Evolutionary conservation across 129 eudicot genomes (phyloP), one percentile per base, ranked within the genome.

Genomic region (Kitagawia praeruptora): DNA sequence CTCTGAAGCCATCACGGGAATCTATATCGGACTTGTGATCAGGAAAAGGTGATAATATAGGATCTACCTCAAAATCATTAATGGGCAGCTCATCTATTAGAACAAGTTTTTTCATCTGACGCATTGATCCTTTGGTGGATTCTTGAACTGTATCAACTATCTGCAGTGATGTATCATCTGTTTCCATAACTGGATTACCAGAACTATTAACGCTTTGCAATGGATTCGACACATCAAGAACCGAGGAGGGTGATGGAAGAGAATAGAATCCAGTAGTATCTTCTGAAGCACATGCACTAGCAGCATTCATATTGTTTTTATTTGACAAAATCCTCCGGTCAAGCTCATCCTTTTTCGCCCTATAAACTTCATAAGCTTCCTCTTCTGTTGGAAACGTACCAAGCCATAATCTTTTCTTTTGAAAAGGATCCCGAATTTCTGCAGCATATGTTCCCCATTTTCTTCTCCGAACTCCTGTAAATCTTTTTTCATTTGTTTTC

Each of bases 171-270:
- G 77, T 23, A 73, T 10, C 37, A n/a, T 5, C 77, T 42, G 77
- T 41, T n/a, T 48, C 74, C 75, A 6, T n/a, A 8, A 31, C 25
- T 5, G 14, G 12, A 46, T 48, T 1, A 5, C 21, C 19, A 31
- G 45, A 34, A 23, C 40, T 51, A 34, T 19, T 64, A 51, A 0
- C 34, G 1, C 3, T 38, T 13, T 80, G 58, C 46, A 25, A 40
- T 31, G 79, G 74, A 21, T 23, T 58, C 12, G 81, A 27, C 7
- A 70, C 77, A 21, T 74, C 86, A 63, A 83, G 86, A 66, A 79
- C 86, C 0, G 86, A 83, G 6, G 86, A 83, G 28, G 86, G 86
- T 19, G 86, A 83, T 38, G 80, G 80, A 40, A 46, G 64, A 56
- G 80, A 70, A 25, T 49, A 75, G 14, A 79, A 19, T 7, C 37